Evolutionary conservation across 1,284 basidiomycete species (phyloP), one percentile per base, ranked within the genome.

Genomic region (Mycena sp.): DNA sequence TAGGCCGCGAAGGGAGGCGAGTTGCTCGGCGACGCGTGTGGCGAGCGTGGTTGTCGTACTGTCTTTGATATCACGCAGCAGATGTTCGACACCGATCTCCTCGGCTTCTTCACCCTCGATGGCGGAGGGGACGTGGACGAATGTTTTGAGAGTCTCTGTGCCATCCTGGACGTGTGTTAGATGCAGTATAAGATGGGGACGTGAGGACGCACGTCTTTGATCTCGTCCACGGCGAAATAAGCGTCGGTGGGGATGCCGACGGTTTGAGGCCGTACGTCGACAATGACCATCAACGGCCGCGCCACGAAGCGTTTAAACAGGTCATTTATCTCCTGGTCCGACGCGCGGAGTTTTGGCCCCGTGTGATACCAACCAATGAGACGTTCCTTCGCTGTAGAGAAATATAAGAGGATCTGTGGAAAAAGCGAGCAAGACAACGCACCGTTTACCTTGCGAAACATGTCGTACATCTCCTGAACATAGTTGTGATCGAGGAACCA

Each of bases 391-490:
- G 96, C 96, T 97, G 74, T 4, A 14, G 65, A 26, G 19, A 12
- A 26, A 55, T 23, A n/a, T n/a, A n/a, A n/a, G 51, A 40, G 43
- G 32, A 16, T 14, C 12, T n/a, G 45, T 51, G 25, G 6, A 35
- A 49, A 41, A 29, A 53, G 26, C 37, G 28, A 26, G 40, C 44
- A 54, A 40, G 46, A 35, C 21, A 25, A 86, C 92, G 70, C 70
- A 96, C 96, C 96, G 74, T 98, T 98, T 64, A 99, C 96, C 82
- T 99, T 99, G 81, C 95, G 95, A 82, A 98, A 99, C 96, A 99
- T 99, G 75, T 95, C 95, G 81, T 95, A 98, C 96, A 99, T 99
- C 65, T 92, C 89, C 74, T 98, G 94, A 68, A 99, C 96, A 76
- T 98, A 99, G 78, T 99, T 97, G 77, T 99, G 93, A 78, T 99